These are phyloP conservation scores for Lachnellula subtilissima DNA, from an alignment of 2,329 filamentous ascomycete species.

Conservation along the genomic window DNA sequence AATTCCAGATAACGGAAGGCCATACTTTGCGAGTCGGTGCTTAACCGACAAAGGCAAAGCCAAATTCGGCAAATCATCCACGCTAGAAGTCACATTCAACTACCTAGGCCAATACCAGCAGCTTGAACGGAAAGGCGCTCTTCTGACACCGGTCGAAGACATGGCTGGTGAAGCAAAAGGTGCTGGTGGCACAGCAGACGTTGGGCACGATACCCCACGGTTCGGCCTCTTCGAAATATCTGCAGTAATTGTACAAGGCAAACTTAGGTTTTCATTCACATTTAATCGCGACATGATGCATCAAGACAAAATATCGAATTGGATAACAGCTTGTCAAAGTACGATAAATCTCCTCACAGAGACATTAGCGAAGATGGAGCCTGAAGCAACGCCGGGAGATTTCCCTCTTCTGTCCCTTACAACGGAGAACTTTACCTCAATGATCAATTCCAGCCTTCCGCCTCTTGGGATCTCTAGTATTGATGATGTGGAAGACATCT, in stretches of 20 bases:
- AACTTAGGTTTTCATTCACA: conserved; percentile 16
- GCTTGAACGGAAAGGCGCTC: conserved; percentile 36
- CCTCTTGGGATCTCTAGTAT: background rate
- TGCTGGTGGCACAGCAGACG: conserved; percentile 6
- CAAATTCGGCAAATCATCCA: conserved; percentile 11
- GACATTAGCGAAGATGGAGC: background rate
- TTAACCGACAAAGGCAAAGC: conserved; percentile 29
- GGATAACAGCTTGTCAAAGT: conserved; percentile 6
- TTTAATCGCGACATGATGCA: conserved; percentile 15
- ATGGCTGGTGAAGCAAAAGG: conserved; percentile 9
- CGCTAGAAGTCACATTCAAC: conserved; percentile 45
- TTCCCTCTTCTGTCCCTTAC: conserved; percentile 13
- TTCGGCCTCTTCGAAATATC: conserved; percentile 18
- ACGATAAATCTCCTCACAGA: conserved; percentile 12
- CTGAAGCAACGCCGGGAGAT: conserved; percentile 7
- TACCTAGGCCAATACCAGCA: conserved; percentile 44
- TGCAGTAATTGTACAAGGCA: conserved; percentile 10
- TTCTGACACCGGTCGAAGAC: conserved; percentile 22
- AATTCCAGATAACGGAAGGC: conserved; percentile 34
- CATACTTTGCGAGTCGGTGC: conserved; percentile 36
- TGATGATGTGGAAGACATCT: conserved; percentile 10
- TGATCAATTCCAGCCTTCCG: background rate
- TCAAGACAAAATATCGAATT: conserved; percentile 11
- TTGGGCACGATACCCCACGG: conserved; percentile 10
- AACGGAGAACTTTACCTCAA: background rate